Evolutionary conservation across 2,329 filamentous ascomycete species (phyloP), one percentile per base, ranked within the genome.

Genomic region (Ambrosiella cleistominuta): DNA sequence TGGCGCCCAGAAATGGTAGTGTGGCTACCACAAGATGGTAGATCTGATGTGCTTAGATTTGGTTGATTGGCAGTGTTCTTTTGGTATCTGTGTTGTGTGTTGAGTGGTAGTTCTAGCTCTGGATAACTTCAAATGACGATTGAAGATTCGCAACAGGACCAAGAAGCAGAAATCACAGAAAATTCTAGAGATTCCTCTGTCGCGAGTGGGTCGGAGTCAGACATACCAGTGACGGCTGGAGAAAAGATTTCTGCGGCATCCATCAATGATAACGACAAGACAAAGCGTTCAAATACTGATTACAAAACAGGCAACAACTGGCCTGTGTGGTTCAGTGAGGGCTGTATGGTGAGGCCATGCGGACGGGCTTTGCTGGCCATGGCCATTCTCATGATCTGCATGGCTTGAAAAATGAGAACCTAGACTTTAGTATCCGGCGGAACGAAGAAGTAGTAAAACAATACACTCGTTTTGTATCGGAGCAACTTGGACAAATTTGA

Each of bases 271-370:
- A 11, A 35, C 5, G 47, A 19, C 17, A 8, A 15, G 19, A 19
- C n/a, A 15, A 47, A 47, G 19, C 47, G 37, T 19, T 35, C 47
- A 12, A 27, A 13, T 54, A 12, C 37, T 54, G 52, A 54, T 35
- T 54, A 54, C 17, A 36, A 8, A 12, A 42, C 52, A 54, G 52
- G 52, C 52, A 57, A 57, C n/a, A 35, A 57, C 39, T 57, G 44
- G 44, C 55, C 55, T 39, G 27, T 6, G n/a, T 57, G 42, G 55
- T 57, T 57, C 39, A 51, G 39, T 13, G 38, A 35, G 4, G 53
- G 38, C 17, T 15, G 15, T 51, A 9, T 36, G 15, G 17, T 36
- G 17, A 27, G 47, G 11, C 47, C 27, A 9, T 51, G 19, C 35
- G 47, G 47, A 51, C 27, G 13, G 19, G 47, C 19, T 11, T n/a